Percentiles rank a stretch among this genome's conserved stretches.
Evolutionary conservation across 768 basidiomycete species (phyloP).

Genomic region (Psilocybe azurescens): DNA sequence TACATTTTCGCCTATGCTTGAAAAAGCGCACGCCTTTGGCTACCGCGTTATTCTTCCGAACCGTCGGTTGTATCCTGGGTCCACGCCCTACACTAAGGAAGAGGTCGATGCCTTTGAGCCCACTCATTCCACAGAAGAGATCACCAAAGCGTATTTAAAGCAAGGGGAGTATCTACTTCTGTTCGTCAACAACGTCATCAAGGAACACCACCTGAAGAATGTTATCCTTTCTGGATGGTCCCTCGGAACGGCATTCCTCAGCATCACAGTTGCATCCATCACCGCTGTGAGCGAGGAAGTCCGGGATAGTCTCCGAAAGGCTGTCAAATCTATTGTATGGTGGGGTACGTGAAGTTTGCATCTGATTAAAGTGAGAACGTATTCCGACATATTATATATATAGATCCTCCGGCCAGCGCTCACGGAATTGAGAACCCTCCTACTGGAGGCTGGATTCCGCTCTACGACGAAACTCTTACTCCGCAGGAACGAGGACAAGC

Average conservation of each 20-base stretch:
- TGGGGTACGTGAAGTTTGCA: constrained; percentile 3
- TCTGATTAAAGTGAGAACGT: no score
- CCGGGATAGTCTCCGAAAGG: constrained; percentile 18
- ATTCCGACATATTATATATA: background rate
- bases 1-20: constrained; percentile 27
- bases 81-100: constrained; percentile 32
- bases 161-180: constrained; percentile 35
- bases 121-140: constrained; percentile 13
- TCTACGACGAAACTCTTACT: constrained; percentile 27
- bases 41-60: constrained; percentile 36
- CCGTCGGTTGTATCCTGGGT: constrained; percentile 38
- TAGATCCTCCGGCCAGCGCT: constrained; percentile 28
- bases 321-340: constrained; percentile 15
- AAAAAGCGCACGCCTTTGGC: constrained; percentile 19
- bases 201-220: constrained; percentile 20
- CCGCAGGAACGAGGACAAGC: constrained; percentile 20
- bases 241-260: constrained; percentile 30
- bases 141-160: constrained; percentile 24
- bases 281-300: constrained; percentile 20
- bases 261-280: constrained; percentile 27
- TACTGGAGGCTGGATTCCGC: constrained; percentile 24
- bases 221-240: constrained; percentile 35
- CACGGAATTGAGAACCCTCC: constrained; percentile 23
- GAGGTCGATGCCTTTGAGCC: constrained; percentile 25
- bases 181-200: constrained; percentile 31